Conservation (phyloP, 2,329 filamentous ascomycete genomes). For the Fusarium pseudoanthophilum region DNA sequence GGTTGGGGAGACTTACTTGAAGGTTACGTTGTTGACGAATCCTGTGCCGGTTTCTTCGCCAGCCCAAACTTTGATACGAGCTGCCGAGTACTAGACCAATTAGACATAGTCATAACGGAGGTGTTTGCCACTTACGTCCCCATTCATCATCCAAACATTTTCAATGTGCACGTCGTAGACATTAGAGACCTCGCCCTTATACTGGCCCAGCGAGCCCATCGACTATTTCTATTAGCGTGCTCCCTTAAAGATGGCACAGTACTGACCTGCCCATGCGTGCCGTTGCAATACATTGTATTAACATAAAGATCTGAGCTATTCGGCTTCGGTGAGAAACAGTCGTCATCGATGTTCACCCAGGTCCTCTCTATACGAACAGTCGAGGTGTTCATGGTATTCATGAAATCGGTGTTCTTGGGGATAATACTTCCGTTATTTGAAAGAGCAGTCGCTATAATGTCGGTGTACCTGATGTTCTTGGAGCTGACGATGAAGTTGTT, state of each 20-base stretch:
- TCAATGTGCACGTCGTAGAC: conserved; percentile 68
- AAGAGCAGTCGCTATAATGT: conserved; percentile 64
- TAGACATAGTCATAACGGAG: rapidly evolving
- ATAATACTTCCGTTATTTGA: conserved; percentile 57
- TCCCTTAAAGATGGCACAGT: rapidly evolving
- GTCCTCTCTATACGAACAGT: conserved; percentile 61
- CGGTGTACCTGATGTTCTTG: conserved; percentile 63
- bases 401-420: conserved; percentile 71
- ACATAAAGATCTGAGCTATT: conserved; percentile 68
- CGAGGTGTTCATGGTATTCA: conserved; percentile 68
- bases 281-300: conserved; percentile 70
- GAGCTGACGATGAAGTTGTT: conserved; percentile 70
- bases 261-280: conserved; percentile 53
- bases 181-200: conserved; percentile 63
- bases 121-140: conserved; percentile 39
- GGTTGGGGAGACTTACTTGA: conserved; percentile 44
- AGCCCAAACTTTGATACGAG: conserved; percentile 71
- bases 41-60: conserved; percentile 67
- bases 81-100: conserved; percentile 54
- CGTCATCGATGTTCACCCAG: conserved; percentile 66
- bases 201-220: conserved; percentile 69
- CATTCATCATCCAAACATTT: conserved; percentile 66
- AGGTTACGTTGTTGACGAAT: conserved; percentile 70
- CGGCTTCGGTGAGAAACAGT: conserved; percentile 70
- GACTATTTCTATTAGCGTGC: not conserved